phyloP scores from a whole-genome alignment of 2,329 filamentous ascomycete species.

The Massarina eburnea region DNA sequence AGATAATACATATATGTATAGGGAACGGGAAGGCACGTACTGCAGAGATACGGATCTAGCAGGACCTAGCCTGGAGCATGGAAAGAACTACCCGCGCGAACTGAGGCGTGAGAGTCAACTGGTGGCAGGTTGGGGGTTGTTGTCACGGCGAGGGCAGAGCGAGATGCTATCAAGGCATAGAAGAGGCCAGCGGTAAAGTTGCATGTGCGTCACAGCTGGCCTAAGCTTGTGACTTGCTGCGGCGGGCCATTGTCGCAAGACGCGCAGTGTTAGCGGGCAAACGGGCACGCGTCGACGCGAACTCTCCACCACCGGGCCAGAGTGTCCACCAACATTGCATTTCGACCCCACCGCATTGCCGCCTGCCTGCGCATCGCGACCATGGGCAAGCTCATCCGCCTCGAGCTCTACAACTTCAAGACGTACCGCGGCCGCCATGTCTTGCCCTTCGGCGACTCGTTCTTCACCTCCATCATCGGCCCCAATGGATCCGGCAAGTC shows the following conservation, averaged over 20 bases:
- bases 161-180: not conserved
- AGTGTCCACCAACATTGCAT: not conserved
- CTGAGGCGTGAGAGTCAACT: not conserved
- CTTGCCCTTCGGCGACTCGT: constrained; percentile 93
- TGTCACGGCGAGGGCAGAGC: not conserved
- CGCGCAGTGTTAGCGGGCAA: not conserved
- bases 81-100: not conserved
- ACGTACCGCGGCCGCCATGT: constrained; percentile 97
- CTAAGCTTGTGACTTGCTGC: not conserved
- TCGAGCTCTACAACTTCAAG: constrained; percentile 99
- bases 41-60: constrained; percentile 5
- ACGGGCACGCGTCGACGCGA: constrained; percentile 2
- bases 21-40: constrained; percentile 2
- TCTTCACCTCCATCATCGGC: constrained; percentile 98
- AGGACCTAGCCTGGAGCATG: not conserved
- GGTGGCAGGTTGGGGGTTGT: not conserved
- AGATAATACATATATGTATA: not conserved
- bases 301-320: not conserved
- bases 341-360: not conserved
- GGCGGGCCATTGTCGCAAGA: not conserved
- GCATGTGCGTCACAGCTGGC: not conserved
- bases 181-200: not conserved
- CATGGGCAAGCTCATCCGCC: constrained; percentile 95
- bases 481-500: constrained; percentile 99
- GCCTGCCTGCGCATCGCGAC: constrained; percentile 15